Percentiles rank a stretch among this genome's conserved stretches.
Conservation (phyloP, 805 yeast species). For the Nakazawaea sp. region DNA sequence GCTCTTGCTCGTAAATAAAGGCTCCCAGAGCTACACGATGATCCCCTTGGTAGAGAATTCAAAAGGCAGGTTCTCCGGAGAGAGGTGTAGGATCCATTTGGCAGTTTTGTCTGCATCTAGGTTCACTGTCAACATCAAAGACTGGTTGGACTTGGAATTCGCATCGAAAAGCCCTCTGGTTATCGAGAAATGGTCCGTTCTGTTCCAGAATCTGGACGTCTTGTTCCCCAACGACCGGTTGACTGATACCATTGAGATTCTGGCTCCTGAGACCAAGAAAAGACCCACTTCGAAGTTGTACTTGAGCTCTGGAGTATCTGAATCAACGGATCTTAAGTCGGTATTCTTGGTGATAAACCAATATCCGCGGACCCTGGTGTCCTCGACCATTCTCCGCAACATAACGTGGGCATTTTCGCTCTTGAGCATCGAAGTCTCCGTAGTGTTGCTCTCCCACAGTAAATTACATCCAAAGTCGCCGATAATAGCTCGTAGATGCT, state of each 20-base stretch:
- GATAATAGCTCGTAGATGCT: too few species aligned
- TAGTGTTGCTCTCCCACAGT: too few species aligned
- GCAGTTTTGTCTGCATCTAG: neutral
- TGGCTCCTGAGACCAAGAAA: neutral
- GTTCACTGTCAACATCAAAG: neutral
- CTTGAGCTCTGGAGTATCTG: too few species aligned
- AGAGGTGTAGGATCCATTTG: neutral
- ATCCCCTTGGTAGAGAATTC: neutral
- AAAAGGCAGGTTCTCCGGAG: constrained; percentile 3
- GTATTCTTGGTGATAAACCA: too few species aligned
- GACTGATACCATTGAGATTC: constrained; percentile 18
- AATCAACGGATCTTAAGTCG: too few species aligned
- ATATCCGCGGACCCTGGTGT: too few species aligned
- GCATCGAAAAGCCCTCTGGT: constrained; percentile 12
- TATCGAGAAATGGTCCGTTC: constrained; percentile 24
- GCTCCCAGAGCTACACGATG: constrained; percentile 1
- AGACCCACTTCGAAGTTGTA: too few species aligned
- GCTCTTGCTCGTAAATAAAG: constrained; percentile 14
- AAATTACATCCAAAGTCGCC: too few species aligned
- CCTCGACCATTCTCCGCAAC: too few species aligned
- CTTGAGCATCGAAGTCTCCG: too few species aligned
- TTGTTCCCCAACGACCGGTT: constrained; percentile 18
- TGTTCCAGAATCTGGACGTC: constrained; percentile 17
- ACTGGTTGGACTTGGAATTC: neutral
- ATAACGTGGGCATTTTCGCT: too few species aligned